phyloP scores from a whole-genome alignment of 352 stramenopile genomes.

The Achlya hypogyna region DNA sequence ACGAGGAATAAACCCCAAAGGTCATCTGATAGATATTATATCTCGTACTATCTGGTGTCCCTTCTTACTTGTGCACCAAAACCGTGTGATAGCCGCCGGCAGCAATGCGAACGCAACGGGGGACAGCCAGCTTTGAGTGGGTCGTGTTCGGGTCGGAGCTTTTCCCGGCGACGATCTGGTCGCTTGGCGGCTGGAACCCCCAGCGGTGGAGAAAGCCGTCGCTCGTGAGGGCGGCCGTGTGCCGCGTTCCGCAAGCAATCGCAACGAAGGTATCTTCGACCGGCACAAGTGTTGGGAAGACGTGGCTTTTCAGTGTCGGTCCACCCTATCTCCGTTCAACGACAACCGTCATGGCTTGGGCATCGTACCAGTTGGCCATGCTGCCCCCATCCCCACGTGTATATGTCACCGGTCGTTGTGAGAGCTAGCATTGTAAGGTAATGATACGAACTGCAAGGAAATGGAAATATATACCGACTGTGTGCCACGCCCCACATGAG shows the following conservation, averaged over 20 bases:
- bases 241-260: conserved; percentile 41
- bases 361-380: conserved; percentile 56
- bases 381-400: conserved; percentile 69
- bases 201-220: conserved; percentile 46
- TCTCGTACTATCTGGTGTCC: not conserved
- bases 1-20: not conserved
- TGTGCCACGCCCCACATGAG: conserved; percentile 69
- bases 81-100: conserved; percentile 11
- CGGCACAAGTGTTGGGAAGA: conserved; percentile 33
- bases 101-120: not conserved
- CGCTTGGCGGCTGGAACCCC: conserved; percentile 21
- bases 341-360: not conserved
- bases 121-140: not conserved
- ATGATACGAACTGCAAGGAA: not conserved
- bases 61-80: not conserved
- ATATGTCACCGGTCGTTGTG: conserved; percentile 53
- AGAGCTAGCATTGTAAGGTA: conserved; percentile 11
- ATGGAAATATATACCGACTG: conserved; percentile 29
- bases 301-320: conserved; percentile 13
- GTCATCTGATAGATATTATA: not conserved
- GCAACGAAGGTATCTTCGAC: conserved; percentile 36
- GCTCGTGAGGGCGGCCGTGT: conserved; percentile 37
- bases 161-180: not conserved
- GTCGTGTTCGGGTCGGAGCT: conserved; percentile 8
- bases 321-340: conserved; percentile 22